phyloP scores from a whole-genome alignment of 495 filamentous ascomycete genomes.

The Friedmanniomyces simplex region DNA sequence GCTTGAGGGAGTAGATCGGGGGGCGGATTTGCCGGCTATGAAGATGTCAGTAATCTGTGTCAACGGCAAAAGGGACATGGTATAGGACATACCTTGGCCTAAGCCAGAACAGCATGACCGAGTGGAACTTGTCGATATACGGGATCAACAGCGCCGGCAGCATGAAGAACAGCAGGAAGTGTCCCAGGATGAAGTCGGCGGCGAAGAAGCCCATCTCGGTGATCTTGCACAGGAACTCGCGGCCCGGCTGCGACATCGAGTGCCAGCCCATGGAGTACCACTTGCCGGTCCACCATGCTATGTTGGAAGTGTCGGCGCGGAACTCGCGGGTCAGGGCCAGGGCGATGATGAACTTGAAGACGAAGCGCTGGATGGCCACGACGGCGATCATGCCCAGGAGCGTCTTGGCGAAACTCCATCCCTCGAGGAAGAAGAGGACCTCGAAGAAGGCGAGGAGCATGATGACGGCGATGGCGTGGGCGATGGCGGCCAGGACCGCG shows the following conservation, averaged over 20 bases:
- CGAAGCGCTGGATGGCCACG: conserved; percentile 77
- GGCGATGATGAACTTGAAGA: conserved; percentile 90
- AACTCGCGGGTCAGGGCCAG: conserved; percentile 86
- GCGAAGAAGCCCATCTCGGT: conserved; percentile 95
- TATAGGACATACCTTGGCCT: conserved; percentile 93
- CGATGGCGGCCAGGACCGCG: conserved; percentile 85
- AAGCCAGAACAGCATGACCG: conserved; percentile 98
- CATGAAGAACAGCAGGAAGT: conserved; percentile 84
- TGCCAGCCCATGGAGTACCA: conserved; percentile 99
- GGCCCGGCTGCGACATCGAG: conserved; percentile 88
- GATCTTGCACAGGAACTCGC: conserved; percentile 98
- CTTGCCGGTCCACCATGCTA: conserved; percentile 99
- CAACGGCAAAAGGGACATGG: no score
- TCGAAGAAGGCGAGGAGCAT: conserved; percentile 80
- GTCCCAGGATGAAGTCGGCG: conserved; percentile 87
- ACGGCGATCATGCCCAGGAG: conserved; percentile 85
- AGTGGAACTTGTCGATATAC: conserved; percentile 91
- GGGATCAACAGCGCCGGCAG: conserved; percentile 74
- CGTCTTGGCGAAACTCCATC: conserved; percentile 70
- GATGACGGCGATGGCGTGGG: conserved; percentile 81
- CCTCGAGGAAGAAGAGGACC: conserved; percentile 90
- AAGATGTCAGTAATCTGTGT: no score
- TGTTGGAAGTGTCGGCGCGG: conserved; percentile 90
- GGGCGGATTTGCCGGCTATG: conserved; percentile 90
- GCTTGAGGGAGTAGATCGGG: conserved; percentile 98